Conservation (phyloP, 23 red algal genomes). For the Gracilaria domingensis region DNA sequence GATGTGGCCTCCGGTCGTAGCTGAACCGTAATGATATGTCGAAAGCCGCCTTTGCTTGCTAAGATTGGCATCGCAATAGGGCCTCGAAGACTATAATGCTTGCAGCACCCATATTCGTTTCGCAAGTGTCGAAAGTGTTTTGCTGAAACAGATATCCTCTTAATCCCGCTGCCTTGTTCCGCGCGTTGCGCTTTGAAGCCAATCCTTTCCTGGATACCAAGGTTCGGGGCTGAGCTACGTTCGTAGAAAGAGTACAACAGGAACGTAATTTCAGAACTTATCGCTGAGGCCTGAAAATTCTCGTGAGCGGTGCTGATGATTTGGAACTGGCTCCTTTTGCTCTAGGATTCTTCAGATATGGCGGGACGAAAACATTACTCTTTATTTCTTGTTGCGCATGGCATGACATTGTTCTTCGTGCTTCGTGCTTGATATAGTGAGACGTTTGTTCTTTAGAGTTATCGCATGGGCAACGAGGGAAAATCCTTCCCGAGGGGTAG, state of each 20-base stretch:
- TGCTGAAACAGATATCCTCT: neutral
- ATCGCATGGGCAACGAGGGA: too few species aligned
- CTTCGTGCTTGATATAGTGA: too few species aligned
- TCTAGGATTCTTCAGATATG: too few species aligned
- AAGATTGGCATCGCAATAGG: neutral
- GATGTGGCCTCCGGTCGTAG: neutral
- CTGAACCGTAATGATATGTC: neutral
- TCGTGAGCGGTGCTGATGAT: neutral
- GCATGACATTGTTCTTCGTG: too few species aligned
- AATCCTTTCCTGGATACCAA: neutral
- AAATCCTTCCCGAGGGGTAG: too few species aligned
- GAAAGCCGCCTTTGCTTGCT: neutral
- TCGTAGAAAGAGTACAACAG: neutral
- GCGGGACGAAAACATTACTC: too few species aligned
- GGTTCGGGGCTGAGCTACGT: neutral
- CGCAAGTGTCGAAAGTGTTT: neutral
- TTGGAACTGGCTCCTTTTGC: neutral
- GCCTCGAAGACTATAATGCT: conserved; percentile 1
- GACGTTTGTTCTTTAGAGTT: too few species aligned
- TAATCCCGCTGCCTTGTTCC: neutral
- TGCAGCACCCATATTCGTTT: neutral
- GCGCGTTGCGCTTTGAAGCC: neutral
- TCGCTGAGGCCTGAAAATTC: neutral
- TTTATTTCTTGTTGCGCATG: too few species aligned
- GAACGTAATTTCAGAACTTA: neutral